A percentile compares a stretch with the other conserved stretches of the same genome.
phyloP scores from a whole-genome alignment of 2,329 filamentous ascomycete species.

The Metarhizium rileyi region DNA sequence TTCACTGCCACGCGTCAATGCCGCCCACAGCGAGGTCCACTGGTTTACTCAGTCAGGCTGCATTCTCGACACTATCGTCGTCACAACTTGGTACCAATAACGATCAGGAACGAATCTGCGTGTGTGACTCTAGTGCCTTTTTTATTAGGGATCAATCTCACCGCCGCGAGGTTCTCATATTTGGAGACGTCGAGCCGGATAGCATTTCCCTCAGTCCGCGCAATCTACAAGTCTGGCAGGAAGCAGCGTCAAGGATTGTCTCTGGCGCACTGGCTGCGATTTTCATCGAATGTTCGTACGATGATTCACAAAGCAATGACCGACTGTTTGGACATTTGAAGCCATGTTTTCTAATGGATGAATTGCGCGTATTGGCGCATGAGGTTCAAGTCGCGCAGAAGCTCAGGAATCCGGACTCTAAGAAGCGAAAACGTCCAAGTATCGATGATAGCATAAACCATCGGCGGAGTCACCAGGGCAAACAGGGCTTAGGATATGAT shows the following conservation, averaged over 20 bases:
- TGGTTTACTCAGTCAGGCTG: slow-evolving; percentile 22
- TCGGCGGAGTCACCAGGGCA: slow-evolving; percentile 12
- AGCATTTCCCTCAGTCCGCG: slow-evolving; percentile 71
- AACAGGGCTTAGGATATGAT: slow-evolving; percentile 21
- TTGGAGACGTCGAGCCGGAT: slow-evolving; percentile 93
- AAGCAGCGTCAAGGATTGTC: slow-evolving; percentile 78
- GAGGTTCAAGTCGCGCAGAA: slow-evolving; percentile 52
- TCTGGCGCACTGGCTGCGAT: slow-evolving; percentile 65
- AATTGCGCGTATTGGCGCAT: slow-evolving; percentile 61
- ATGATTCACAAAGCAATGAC: slow-evolving; percentile 66
- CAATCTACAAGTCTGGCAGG: slow-evolving; percentile 75
- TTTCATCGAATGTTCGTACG: slow-evolving; percentile 94
- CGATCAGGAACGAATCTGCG: slow-evolving; percentile 47
- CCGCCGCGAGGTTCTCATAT: slow-evolving; percentile 75
- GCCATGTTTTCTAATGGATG: slow-evolving; percentile 70
- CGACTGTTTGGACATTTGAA: slow-evolving; percentile 83
- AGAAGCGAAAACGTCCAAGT: slow-evolving; percentile 55
- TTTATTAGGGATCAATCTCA: slow-evolving; percentile 73
- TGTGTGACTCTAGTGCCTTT: slow-evolving; percentile 84
- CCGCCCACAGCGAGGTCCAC: slow-evolving; percentile 10
- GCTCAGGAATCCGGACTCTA: slow-evolving; percentile 29
- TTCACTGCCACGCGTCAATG: slow-evolving; percentile 13
- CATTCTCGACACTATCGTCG: slow-evolving; percentile 15
- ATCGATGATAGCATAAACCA: slow-evolving; percentile 12
- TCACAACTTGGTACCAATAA: slow-evolving; percentile 16